phyloP scores from a whole-genome alignment of 192 early-diverging fungal genomes.

The Phlyctochytrium arcticum region DNA sequence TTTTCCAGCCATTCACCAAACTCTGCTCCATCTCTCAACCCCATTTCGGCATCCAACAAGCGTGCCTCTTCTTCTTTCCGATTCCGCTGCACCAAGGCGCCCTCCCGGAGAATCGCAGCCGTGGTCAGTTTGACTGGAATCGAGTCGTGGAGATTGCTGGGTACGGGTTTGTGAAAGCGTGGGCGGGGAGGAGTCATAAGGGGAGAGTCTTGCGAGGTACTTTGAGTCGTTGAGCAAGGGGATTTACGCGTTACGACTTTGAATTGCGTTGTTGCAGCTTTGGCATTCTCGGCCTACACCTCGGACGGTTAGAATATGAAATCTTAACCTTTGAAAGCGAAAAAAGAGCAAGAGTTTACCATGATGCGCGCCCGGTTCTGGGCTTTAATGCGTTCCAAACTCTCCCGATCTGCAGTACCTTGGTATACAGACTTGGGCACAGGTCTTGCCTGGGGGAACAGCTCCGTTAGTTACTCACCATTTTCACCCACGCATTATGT shows the following conservation, averaged over 20 bases:
- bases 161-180: conserved; percentile 17
- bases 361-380: conserved; percentile 33
- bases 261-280: conserved; percentile 17
- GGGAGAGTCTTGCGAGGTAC: background rate
- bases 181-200: background rate
- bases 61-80: conserved; percentile 25
- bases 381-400: conserved; percentile 30
- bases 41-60: conserved; percentile 33
- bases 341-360: conserved; percentile 20
- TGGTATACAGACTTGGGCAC: conserved; percentile 36
- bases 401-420: conserved; percentile 35
- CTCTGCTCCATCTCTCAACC: conserved; percentile 34
- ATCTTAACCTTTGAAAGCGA: background rate
- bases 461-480: background rate
- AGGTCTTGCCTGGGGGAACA: conserved; percentile 21
- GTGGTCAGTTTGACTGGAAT: conserved; percentile 47
- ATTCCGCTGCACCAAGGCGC: conserved; percentile 37
- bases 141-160: conserved; percentile 8
- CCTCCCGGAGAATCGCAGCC: conserved; percentile 49
- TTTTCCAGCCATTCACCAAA: conserved; percentile 40
- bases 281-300: conserved; percentile 14
- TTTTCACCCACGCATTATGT: background rate
- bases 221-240: background rate
- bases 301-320: too few relatives aligned
- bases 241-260: conserved; percentile 14